Evolutionary conservation across 2,329 filamentous ascomycete genomes (phyloP).

Genomic region (Aureobasidium sp.): DNA sequence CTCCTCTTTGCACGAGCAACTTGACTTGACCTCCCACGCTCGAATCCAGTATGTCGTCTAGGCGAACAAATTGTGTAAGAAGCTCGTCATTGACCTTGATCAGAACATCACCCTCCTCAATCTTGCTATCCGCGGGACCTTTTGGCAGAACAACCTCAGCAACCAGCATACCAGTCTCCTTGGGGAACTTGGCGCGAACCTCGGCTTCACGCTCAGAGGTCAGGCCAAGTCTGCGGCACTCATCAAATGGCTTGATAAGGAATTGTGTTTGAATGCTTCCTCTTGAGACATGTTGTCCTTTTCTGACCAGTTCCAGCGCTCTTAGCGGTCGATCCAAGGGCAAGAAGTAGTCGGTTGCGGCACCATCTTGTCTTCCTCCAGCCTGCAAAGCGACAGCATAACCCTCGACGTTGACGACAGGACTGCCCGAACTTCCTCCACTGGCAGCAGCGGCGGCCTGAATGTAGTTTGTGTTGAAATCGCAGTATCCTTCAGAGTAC

Average conservation of each 20-base stretch:
- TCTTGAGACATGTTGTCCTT: conserved; percentile 65
- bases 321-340: conserved; percentile 84
- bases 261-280: conserved; percentile 99
- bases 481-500: conserved; percentile 95
- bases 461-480: conserved; percentile 96
- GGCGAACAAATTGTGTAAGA: conserved; percentile 81
- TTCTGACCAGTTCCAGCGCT: conserved; percentile 76
- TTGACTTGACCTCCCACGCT: conserved; percentile 72
- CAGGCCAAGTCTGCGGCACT: conserved; percentile 82
- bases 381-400: conserved; percentile 88
- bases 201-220: conserved; percentile 78
- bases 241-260: conserved; percentile 93
- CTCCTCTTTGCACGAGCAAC: conserved; percentile 78
- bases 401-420: conserved; percentile 91
- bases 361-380: conserved; percentile 85
- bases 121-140: conserved; percentile 75
- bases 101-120: conserved; percentile 90
- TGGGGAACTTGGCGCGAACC: conserved; percentile 73
- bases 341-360: conserved; percentile 95
- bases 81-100: conserved; percentile 90
- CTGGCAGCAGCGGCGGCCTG: conserved; percentile 95
- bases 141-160: conserved; percentile 90
- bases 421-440: conserved; percentile 95
- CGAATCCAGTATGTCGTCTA: conserved; percentile 87
- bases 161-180: conserved; percentile 93